These are phyloP conservation scores for Glaciozyma antarctica DNA, from an alignment of 768 basidiomycete species.

Conservation along the genomic window DNA sequence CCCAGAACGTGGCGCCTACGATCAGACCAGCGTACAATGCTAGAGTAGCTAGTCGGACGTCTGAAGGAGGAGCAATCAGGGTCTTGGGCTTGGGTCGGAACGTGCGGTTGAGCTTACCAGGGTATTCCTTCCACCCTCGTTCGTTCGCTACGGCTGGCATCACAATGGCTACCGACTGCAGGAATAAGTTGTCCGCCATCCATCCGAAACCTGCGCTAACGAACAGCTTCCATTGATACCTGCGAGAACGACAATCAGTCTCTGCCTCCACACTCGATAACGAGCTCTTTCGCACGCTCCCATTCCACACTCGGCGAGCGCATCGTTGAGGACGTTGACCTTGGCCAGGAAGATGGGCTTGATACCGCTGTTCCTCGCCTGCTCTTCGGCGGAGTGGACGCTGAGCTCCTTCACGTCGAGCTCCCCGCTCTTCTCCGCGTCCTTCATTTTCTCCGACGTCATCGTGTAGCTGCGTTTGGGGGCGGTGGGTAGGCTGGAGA, in stretches of 20 bases:
- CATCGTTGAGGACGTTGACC: not conserved
- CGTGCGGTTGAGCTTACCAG: too few species aligned
- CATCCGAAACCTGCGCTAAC: not conserved
- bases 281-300: not conserved
- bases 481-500: too few species aligned
- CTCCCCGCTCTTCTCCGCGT: too few species aligned
- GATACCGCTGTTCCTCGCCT: not conserved
- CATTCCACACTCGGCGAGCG: not conserved
- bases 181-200: not conserved
- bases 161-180: not conserved
- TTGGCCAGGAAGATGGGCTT: conserved; percentile 1
- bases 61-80: not conserved
- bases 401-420: too few species aligned
- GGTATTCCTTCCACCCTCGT: not conserved
- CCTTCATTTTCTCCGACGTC: too few species aligned
- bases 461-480: too few species aligned
- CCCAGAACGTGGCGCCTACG: conserved; percentile 49
- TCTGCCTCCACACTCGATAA: not conserved
- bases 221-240: conserved; percentile 4
- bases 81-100: too few species aligned
- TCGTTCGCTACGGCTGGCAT: conserved; percentile 1
- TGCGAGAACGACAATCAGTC: not conserved
- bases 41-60: conserved; percentile 46
- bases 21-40: conserved; percentile 48
- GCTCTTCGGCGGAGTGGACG: too few species aligned